phyloP scores from a whole-genome alignment of 2,329 filamentous ascomycete species.

The Bimuria novae-zelandiae region DNA sequence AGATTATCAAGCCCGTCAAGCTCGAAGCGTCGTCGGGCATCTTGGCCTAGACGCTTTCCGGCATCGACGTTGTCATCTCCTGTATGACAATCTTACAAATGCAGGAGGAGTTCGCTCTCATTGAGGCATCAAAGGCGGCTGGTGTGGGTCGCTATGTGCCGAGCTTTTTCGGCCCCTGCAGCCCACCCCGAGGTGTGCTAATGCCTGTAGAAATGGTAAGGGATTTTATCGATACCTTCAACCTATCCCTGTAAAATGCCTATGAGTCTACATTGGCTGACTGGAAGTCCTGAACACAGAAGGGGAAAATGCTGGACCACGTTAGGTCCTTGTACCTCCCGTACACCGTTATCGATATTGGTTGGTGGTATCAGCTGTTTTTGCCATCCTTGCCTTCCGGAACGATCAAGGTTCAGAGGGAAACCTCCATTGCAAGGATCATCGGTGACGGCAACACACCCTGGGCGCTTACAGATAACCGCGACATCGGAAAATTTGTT shows the following conservation, averaged over 20 bases:
- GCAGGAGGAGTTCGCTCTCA: too few relatives aligned
- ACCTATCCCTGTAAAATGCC: too few relatives aligned
- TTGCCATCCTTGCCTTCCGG: slow-evolving; percentile 53
- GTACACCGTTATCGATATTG: slow-evolving; percentile 61
- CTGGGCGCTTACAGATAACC: not conserved
- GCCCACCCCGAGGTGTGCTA: not conserved
- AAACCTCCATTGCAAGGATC: not conserved
- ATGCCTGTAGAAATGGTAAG: not conserved
- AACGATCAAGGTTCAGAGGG: slow-evolving; percentile 25
- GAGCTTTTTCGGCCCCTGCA: not conserved
- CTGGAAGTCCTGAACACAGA: slow-evolving; percentile 36
- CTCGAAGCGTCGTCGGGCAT: too few relatives aligned
- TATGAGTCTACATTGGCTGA: not conserved
- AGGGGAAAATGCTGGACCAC: slow-evolving; percentile 57
- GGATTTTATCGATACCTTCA: not conserved
- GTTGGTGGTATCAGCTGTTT: slow-evolving; percentile 60
- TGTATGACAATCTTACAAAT: too few relatives aligned
- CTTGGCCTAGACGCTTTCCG: too few relatives aligned
- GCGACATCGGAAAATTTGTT: slow-evolving; percentile 46
- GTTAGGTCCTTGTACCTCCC: slow-evolving; percentile 55
- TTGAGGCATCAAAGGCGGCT: not conserved
- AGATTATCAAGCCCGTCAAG: too few relatives aligned
- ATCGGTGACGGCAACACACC: not conserved
- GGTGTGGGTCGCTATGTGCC: not conserved
- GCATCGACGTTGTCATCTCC: too few relatives aligned